A percentile compares a stretch with the other conserved stretches of the same genome.
These are phyloP conservation scores for Phytophthora sansomeana DNA, from an alignment of 352 stramenopile genomes.

Conservation along the genomic window DNA sequence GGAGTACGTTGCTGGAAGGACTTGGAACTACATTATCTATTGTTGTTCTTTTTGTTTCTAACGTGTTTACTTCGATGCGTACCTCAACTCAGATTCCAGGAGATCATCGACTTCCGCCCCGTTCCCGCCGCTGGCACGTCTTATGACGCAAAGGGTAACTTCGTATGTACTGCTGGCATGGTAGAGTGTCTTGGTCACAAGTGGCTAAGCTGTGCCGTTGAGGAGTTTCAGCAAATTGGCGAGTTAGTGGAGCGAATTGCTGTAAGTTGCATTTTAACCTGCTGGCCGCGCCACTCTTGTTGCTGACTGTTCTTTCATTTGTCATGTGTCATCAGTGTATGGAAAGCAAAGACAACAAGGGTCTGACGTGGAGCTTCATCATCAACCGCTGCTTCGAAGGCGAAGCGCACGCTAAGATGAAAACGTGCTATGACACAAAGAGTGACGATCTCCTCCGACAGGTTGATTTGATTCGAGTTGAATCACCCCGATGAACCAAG, in stretches of 20 bases:
- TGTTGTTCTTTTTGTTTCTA: constrained; percentile 8
- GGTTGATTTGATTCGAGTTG: constrained; percentile 26
- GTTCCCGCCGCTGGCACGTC: constrained; percentile 76
- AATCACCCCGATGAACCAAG: not conserved
- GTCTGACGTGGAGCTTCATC: constrained; percentile 69
- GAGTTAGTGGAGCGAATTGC: constrained; percentile 71
- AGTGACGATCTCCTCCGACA: constrained; percentile 65
- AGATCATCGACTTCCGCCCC: constrained; percentile 75
- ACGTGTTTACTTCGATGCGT: constrained; percentile 1
- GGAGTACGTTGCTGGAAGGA: constrained; percentile 43
- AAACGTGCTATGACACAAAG: constrained; percentile 70
- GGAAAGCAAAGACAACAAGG: constrained; percentile 82
- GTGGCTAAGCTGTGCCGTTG: constrained; percentile 81
- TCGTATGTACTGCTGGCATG: constrained; percentile 72
- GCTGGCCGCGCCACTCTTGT: not conserved
- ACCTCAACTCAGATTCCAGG: constrained; percentile 56
- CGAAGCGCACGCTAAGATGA: constrained; percentile 56
- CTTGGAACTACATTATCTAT: too few species aligned
- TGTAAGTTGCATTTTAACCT: constrained; percentile 35
- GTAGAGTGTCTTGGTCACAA: constrained; percentile 82
- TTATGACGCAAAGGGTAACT: constrained; percentile 62
- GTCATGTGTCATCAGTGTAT: constrained; percentile 51
- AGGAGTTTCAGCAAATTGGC: constrained; percentile 68
- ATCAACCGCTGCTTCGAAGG: constrained; percentile 71
- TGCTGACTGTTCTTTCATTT: constrained; percentile 6